phyloP scores from a whole-genome alignment of 1,284 basidiomycete genomes.

The Sphaerobolus stellatus region DNA sequence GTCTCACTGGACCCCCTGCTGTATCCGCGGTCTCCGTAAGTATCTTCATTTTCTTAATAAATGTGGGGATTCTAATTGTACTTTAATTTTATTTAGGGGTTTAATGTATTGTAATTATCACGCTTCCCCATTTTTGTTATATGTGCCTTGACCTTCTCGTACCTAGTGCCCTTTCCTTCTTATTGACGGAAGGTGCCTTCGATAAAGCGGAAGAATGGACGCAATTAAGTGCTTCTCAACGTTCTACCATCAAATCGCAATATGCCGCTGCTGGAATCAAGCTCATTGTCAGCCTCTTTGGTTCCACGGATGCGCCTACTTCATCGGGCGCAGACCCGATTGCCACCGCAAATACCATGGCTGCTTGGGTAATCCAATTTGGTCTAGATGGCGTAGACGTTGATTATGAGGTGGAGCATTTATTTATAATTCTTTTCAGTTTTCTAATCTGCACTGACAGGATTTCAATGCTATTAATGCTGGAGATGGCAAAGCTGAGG shows the following conservation, averaged over 20 bases:
- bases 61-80: not conserved
- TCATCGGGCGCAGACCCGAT: slow-evolving; percentile 17
- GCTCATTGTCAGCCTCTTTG: slow-evolving; percentile 24
- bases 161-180: slow-evolving; percentile 20
- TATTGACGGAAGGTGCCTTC: slow-evolving; percentile 4
- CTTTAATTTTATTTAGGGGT: slow-evolving; percentile 1
- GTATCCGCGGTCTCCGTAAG: slow-evolving; percentile 41
- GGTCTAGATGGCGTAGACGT: slow-evolving; percentile 46
- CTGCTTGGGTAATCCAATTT: slow-evolving; percentile 33
- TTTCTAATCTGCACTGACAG: slow-evolving; percentile 23
- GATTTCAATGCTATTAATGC: slow-evolving; percentile 47
- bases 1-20: slow-evolving; percentile 40
- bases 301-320: slow-evolving; percentile 20
- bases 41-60: not conserved
- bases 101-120: slow-evolving; percentile 10
- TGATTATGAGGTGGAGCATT: slow-evolving; percentile 41
- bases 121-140: not conserved
- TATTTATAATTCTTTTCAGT: slow-evolving; percentile 3
- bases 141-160: not conserved
- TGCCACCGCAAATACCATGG: slow-evolving; percentile 15
- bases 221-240: slow-evolving; percentile 4
- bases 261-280: slow-evolving; percentile 18
- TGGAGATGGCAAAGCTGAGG: slow-evolving; percentile 18
- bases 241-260: slow-evolving; percentile 1
- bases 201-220: slow-evolving; percentile 9